A percentile compares a stretch with the other conserved stretches of the same genome.
phyloP scores from a whole-genome alignment of 257 asterid species.

The Rauvolfia tetraphylla region DNA sequence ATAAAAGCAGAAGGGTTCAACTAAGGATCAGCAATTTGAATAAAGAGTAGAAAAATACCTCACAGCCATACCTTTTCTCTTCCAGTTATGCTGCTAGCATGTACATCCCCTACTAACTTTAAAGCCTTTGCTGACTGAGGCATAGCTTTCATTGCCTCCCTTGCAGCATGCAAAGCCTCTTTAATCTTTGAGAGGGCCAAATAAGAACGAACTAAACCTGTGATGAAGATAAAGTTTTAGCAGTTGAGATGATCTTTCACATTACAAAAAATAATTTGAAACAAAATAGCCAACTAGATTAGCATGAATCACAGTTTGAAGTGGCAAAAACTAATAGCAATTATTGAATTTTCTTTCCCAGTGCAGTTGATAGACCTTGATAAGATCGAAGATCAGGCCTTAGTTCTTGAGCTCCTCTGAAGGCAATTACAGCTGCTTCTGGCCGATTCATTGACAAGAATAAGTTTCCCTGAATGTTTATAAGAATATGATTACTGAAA shows the following conservation, averaged over 20 bases:
- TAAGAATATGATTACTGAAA: background rate
- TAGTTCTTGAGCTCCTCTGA: slow-evolving; percentile 83
- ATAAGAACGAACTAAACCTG: slow-evolving; percentile 88
- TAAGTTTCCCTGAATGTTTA: slow-evolving; percentile 74
- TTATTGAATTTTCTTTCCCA: background rate
- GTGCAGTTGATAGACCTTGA: slow-evolving; percentile 53
- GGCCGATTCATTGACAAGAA: slow-evolving; percentile 81
- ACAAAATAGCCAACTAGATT: background rate
- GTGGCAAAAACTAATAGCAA: background rate
- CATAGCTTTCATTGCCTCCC: slow-evolving; percentile 99
- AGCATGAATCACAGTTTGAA: background rate
- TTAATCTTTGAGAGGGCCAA: slow-evolving; percentile 79
- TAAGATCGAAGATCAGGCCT: slow-evolving; percentile 98
- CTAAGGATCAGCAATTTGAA: background rate
- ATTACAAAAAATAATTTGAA: slow-evolving; percentile 7
- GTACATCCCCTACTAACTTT: slow-evolving; percentile 97
- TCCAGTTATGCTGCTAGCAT: slow-evolving; percentile 86
- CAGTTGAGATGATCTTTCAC: background rate
- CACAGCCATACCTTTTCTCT: slow-evolving; percentile 61
- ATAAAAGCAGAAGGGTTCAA: background rate
- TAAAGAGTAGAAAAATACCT: background rate
- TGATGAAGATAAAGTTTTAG: slow-evolving; percentile 30
- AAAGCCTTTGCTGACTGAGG: slow-evolving; percentile 97
- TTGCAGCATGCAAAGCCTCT: slow-evolving; percentile 90
- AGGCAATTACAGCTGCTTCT: slow-evolving; percentile 83